Percentiles rank a stretch among this genome's conserved stretches.
Conservation (phyloP, 208 protist species). For the Naegleria lovaniensis region DNA sequence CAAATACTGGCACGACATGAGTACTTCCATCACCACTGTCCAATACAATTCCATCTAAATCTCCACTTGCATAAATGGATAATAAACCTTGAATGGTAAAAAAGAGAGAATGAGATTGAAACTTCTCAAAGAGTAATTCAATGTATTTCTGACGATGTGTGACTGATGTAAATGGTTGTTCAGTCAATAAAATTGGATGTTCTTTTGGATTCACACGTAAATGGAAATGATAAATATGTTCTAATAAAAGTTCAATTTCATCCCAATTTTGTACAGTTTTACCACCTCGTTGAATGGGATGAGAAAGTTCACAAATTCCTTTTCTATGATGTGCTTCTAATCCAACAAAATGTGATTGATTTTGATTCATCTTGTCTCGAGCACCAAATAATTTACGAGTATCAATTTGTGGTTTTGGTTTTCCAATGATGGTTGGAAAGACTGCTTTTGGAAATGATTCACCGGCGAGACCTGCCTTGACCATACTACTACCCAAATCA, state of each 20-base stretch:
- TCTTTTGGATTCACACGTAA: slow-evolving; percentile 48
- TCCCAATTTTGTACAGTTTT: slow-evolving; percentile 88
- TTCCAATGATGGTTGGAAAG: slow-evolving; percentile 61
- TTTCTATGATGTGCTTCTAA: neutral
- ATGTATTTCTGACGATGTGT: slow-evolving; percentile 82
- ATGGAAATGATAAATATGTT: slow-evolving; percentile 76
- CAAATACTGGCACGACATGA: slow-evolving; percentile 93
- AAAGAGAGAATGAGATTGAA: slow-evolving; percentile 81
- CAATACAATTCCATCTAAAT: slow-evolving; percentile 93
- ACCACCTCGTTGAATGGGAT: slow-evolving; percentile 47
- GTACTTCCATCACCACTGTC: slow-evolving; percentile 97
- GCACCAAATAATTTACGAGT: neutral
- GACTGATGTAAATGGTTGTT: slow-evolving; percentile 85
- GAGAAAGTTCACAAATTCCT: neutral
- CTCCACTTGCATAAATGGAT: slow-evolving; percentile 91
- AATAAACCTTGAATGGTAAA: slow-evolving; percentile 82
- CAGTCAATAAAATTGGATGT: slow-evolving; percentile 75
- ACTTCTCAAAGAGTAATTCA: slow-evolving; percentile 94
- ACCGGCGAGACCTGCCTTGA: slow-evolving; percentile 67
- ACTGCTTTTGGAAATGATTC: slow-evolving; percentile 57
- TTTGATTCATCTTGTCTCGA: neutral
- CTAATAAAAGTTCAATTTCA: slow-evolving; percentile 90
- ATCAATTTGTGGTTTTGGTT: slow-evolving; percentile 37
- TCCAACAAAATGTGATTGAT: neutral
- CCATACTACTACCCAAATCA: slow-evolving; percentile 61